phyloP scores from a whole-genome alignment of 768 basidiomycete species.

The Neoboletus brunneissimus region DNA sequence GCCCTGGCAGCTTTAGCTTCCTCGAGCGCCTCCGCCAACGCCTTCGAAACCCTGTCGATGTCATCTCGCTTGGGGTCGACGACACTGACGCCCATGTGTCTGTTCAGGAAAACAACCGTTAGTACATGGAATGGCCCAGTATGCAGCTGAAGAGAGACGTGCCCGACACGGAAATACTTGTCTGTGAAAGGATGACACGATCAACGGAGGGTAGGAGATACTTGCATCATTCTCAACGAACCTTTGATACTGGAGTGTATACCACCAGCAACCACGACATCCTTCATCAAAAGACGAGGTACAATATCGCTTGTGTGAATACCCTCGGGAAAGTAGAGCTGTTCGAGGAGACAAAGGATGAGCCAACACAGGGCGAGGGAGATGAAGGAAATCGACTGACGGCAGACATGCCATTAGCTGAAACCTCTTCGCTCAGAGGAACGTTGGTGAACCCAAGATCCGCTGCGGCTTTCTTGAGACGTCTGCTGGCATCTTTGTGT shows the following conservation, averaged over 20 bases:
- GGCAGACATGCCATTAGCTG: slow-evolving; percentile 96
- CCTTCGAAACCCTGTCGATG: slow-evolving; percentile 65
- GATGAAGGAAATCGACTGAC: slow-evolving; percentile 36
- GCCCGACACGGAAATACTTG: slow-evolving; percentile 91
- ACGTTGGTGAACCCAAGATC: slow-evolving; percentile 74
- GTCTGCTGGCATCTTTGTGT: slow-evolving; percentile 66
- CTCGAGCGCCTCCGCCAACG: slow-evolving; percentile 56
- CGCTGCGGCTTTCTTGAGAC: slow-evolving; percentile 64
- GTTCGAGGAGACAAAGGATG: not conserved
- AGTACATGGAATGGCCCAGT: not conserved
- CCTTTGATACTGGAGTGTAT: slow-evolving; percentile 82
- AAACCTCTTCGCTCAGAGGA: slow-evolving; percentile 53
- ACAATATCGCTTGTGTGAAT: slow-evolving; percentile 73
- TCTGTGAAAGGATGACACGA: slow-evolving; percentile 38
- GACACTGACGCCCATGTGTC: slow-evolving; percentile 91
- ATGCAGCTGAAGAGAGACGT: slow-evolving; percentile 20
- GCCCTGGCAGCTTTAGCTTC: slow-evolving; percentile 30
- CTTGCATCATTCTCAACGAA: slow-evolving; percentile 27
- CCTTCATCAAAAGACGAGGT: slow-evolving; percentile 66
- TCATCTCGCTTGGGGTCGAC: slow-evolving; percentile 70
- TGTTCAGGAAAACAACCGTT: slow-evolving; percentile 21
- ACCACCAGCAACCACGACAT: slow-evolving; percentile 84
- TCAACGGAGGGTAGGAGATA: slow-evolving; percentile 6
- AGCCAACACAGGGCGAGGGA: not conserved
- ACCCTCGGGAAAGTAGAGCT: slow-evolving; percentile 83